phyloP scores from a whole-genome alignment of 345 rosid species.

The Populus ilicifolia region DNA sequence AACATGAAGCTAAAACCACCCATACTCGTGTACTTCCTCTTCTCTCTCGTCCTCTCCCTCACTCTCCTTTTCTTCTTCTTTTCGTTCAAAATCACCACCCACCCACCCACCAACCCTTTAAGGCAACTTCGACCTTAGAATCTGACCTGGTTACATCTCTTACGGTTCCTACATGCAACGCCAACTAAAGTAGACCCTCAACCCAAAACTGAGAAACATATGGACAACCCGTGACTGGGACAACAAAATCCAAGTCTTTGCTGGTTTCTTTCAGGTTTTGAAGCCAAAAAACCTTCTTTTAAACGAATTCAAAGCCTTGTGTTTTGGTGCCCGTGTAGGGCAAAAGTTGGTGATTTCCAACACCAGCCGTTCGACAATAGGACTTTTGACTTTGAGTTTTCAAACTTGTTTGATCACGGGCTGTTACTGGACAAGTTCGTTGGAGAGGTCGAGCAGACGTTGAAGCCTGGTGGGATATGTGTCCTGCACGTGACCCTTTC shows the following conservation, averaged over 20 bases:
- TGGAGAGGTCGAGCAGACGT: conserved; percentile 75
- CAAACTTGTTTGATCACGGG: conserved; percentile 94
- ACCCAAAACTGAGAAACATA: conserved; percentile 64
- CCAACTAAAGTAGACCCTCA: conserved; percentile 88
- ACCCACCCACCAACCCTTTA: background rate
- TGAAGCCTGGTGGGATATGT: conserved; percentile 63
- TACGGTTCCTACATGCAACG: conserved; percentile 85
- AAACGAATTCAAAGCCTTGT: conserved; percentile 58
- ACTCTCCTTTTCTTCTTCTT: conserved; percentile 38
- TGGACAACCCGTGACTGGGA: conserved; percentile 96
- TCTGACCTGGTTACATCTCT: conserved; percentile 69
- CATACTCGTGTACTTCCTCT: conserved; percentile 28
- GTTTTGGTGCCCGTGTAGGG: conserved; percentile 86
- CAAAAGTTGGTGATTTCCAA: conserved; percentile 97
- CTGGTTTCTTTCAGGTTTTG: conserved; percentile 48
- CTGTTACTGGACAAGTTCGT: conserved; percentile 69
- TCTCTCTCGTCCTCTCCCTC: conserved; percentile 39
- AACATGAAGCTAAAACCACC: conserved; percentile 20
- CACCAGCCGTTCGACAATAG: conserved; percentile 63
- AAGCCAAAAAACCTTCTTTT: conserved; percentile 36
- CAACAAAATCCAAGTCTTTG: conserved; percentile 67
- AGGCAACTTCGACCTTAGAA: conserved; percentile 36
- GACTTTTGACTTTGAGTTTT: conserved; percentile 79
- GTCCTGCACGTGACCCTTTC: conserved; percentile 71
- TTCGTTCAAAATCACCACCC: conserved; percentile 14